These are phyloP conservation scores for Lactifluus volemus DNA, from an alignment of 768 basidiomycete species.

Conservation along the genomic window DNA sequence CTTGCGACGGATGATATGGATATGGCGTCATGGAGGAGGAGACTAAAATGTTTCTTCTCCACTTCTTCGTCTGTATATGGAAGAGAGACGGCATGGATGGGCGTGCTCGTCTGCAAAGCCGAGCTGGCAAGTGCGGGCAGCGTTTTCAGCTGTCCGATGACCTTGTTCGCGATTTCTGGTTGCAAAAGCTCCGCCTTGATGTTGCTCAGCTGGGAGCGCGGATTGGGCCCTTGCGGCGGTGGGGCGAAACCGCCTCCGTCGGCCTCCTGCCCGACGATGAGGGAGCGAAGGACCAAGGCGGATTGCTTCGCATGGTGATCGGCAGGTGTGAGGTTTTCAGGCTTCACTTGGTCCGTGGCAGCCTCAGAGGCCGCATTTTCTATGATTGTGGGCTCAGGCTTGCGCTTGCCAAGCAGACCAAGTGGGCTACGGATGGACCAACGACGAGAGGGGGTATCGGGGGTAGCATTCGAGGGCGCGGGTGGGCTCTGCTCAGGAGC, in stretches of 20 bases:
- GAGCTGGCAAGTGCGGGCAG: conserved; percentile 42
- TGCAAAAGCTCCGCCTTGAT: conserved; percentile 60
- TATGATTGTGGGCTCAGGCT: background rate
- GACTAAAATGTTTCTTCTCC: conserved; percentile 49
- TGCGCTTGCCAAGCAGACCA: conserved; percentile 1
- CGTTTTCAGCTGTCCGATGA: conserved; percentile 60
- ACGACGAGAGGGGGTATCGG: background rate
- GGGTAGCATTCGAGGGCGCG: background rate
- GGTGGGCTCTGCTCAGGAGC: background rate
- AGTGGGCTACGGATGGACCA: conserved; percentile 8
- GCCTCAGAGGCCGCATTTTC: background rate
- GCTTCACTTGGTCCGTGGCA: background rate
- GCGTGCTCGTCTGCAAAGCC: conserved; percentile 27
- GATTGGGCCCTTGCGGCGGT: conserved; percentile 31
- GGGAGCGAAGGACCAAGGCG: conserved; percentile 52
- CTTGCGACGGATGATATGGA: conserved; percentile 32
- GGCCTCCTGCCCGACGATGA: conserved; percentile 49
- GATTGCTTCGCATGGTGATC: conserved; percentile 56
- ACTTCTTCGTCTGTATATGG: conserved; percentile 53
- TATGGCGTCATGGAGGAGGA: conserved; percentile 25
- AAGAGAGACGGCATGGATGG: conserved; percentile 76
- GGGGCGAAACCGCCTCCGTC: conserved; percentile 19
- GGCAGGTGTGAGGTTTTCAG: conserved; percentile 30
- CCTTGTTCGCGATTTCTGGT: conserved; percentile 57
- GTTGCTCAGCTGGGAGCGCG: conserved; percentile 48